These are phyloP conservation scores for Erigeron philadelphicus DNA, from an alignment of 140 eudicot genomes.

Conservation along the genomic window DNA sequence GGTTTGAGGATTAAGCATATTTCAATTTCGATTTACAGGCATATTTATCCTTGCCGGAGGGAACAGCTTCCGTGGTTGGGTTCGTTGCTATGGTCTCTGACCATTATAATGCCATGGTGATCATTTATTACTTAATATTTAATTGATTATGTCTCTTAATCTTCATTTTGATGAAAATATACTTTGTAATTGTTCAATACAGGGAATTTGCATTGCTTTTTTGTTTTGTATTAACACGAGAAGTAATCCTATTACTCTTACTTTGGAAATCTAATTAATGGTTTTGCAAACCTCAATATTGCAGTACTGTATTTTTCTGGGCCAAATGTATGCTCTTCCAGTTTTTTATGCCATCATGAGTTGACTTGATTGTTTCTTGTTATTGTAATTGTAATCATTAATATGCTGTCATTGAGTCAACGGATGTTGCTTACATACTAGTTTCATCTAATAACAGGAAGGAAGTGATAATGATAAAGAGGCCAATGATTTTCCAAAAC, in stretches of 20 bases:
- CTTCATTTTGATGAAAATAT: neutral
- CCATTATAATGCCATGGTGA: conserved; percentile 75
- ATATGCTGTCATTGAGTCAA: neutral
- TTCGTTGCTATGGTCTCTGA: conserved; percentile 87
- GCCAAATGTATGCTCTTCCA: neutral
- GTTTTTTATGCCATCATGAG: neutral
- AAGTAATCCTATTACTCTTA: too few relatives aligned
- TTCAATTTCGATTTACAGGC: conserved; percentile 48
- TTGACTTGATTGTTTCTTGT: neutral
- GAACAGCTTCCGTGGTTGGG: conserved; percentile 91
- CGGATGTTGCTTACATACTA: neutral
- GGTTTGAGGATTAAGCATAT: conserved; percentile 21
- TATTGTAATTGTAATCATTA: neutral
- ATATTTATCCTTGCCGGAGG: conserved; percentile 83
- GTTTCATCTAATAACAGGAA: conserved; percentile 43
- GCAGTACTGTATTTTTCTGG: neutral
- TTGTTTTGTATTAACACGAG: too few relatives aligned
- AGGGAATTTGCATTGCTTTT: neutral
- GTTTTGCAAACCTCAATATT: neutral
- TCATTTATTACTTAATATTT: conserved; percentile 19
- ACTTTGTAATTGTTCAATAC: conserved; percentile 5
- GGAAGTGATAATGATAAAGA: conserved; percentile 79
- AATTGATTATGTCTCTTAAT: neutral
- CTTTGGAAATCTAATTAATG: neutral
- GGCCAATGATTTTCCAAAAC: conserved; percentile 47